These are phyloP conservation scores for Alectoria sarmentosa DNA, from an alignment of 495 filamentous ascomycete genomes.

Conservation along the genomic window DNA sequence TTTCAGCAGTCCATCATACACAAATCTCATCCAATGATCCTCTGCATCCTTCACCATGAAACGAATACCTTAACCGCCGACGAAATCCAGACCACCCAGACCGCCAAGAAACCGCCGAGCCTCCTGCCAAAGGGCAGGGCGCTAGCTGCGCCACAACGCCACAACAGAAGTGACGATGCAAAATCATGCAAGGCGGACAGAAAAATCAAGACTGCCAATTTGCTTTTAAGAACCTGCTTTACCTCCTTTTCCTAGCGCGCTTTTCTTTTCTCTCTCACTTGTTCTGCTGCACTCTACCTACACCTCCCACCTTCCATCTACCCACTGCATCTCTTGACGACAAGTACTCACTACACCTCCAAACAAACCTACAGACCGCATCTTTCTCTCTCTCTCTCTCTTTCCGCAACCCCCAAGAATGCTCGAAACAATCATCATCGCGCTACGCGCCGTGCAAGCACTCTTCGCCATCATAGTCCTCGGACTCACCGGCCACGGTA, in stretches of 20 bases:
- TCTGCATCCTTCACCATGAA: neutral
- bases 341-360: too few relatives aligned
- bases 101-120: neutral
- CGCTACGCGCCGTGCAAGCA: conserved; percentile 55
- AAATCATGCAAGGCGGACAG: too few relatives aligned
- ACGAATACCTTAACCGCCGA: neutral
- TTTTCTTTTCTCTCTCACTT: too few relatives aligned
- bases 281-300: too few relatives aligned
- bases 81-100: neutral
- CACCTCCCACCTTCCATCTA: too few relatives aligned
- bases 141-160: neutral
- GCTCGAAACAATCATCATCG: conserved; percentile 40
- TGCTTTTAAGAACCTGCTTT: conserved; percentile 3
- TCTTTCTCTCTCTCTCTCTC: too few relatives aligned
- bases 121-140: too few relatives aligned
- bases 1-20: neutral
- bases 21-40: too few relatives aligned
- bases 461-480: conserved; percentile 67
- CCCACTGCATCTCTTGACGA: too few relatives aligned
- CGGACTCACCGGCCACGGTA: conserved; percentile 65
- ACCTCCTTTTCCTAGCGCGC: neutral
- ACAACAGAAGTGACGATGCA: neutral
- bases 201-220: neutral
- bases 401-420: too few relatives aligned
- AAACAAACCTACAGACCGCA: too few relatives aligned